Conservation (phyloP, 2,329 filamentous ascomycete genomes). For the Fusarium clavum region DNA sequence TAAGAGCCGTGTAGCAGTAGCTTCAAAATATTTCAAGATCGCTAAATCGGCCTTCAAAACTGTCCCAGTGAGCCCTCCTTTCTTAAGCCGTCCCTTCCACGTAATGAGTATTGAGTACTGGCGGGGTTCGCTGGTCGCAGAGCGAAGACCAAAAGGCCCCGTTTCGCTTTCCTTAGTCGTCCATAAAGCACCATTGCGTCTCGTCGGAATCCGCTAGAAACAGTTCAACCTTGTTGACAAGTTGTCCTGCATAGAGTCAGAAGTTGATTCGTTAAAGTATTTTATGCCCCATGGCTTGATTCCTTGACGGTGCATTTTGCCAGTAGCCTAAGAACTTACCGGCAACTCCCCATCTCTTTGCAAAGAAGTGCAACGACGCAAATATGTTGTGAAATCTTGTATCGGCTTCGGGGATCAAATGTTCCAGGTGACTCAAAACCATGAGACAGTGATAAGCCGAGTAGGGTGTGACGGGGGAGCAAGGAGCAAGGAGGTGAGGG, state of each 20-base stretch:
- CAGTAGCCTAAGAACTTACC: conserved; percentile 40
- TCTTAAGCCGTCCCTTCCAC: background rate
- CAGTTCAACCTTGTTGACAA: conserved; percentile 46
- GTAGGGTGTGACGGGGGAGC: conserved; percentile 51
- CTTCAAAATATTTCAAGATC: conserved; percentile 2
- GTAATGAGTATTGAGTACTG: background rate
- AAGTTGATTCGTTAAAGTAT: background rate
- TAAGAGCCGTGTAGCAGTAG: background rate
- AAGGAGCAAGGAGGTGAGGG: conserved; percentile 49
- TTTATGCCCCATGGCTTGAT: conserved; percentile 5
- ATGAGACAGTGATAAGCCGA: conserved; percentile 52
- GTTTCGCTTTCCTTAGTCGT: conserved; percentile 24
- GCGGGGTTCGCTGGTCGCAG: background rate
- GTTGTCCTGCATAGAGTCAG: conserved; percentile 42
- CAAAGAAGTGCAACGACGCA: conserved; percentile 51
- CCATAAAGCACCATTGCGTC: conserved; percentile 42
- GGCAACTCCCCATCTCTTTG: conserved; percentile 51
- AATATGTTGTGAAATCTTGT: conserved; percentile 51
- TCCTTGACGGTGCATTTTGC: conserved; percentile 11
- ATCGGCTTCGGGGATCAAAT: conserved; percentile 49
- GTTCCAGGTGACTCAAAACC: conserved; percentile 50
- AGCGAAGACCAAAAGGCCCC: background rate
- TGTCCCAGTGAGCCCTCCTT: background rate
- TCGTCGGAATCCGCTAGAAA: conserved; percentile 45
- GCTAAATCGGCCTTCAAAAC: background rate